Base-by-base conservation (phyloP, 2,329 filamentous ascomycete species). In the Aspergillus awamori region DNA sequence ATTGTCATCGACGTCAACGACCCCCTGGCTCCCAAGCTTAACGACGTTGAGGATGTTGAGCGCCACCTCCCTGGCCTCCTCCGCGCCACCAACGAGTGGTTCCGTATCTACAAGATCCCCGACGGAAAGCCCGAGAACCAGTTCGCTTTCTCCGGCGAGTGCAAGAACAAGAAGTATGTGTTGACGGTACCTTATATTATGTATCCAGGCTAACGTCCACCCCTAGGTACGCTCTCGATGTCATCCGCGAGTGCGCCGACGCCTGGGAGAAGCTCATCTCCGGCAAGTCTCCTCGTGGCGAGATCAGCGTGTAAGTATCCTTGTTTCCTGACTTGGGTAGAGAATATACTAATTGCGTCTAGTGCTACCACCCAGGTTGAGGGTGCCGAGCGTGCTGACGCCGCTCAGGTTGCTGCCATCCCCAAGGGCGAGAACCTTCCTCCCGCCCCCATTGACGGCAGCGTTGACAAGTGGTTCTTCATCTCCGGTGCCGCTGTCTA, bases 381-480 rank as follows among this genome's bases (percentile, higher is more conserved):
- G 67, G 84, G 90, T 80, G 80, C 86, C 70, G 87, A 88, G 82
- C 90, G 89, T 72, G 85, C 91, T 73, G 83, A 87, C 66, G 80
- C 86, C 67, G 83, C 84, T 74, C 84, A 90, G 80, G 84, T 96
- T 66, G 87, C 89, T 66, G 88, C 87, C 75, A 88, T 99, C 69
- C 92, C 93, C 63, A 76, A 86, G 66, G 84, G 91, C 81, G 86
- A 97, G 87, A 89, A 96, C 74, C 84, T 96, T 61, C 78, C 86
- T 59, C 88, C 95, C 63, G 94, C 89, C 68, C 93, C 94, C 75
- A 97, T 99, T 72, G 95, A 99, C 77, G 86, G 88, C 77, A 96
- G 89, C 81, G 97, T 98, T 77, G 95, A 99, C 88, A 99, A 99
- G 89, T 99, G 95, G 95, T 99, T 99, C 90, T 99, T 98, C 88